phyloP scores from a whole-genome alignment of 192 early-diverging fungal genomes.

The Allomyces macrogynus region DNA sequence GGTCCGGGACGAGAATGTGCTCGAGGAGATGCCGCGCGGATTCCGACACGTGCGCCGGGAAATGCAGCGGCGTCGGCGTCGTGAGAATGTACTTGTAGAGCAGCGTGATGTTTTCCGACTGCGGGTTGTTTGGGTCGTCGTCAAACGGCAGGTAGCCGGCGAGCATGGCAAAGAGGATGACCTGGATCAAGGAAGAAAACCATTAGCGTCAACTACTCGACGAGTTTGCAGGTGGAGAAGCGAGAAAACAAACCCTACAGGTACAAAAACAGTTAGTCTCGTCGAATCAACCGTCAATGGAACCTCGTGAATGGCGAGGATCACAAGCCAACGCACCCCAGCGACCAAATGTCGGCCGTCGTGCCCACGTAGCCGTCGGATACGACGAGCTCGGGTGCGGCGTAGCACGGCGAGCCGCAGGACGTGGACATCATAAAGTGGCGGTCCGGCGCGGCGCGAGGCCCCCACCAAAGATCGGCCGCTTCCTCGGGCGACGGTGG shows the following conservation, averaged over 20 bases:
- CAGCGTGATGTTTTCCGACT: slow-evolving; percentile 33
- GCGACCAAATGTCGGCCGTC: slow-evolving; percentile 94
- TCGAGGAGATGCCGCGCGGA: slow-evolving; percentile 23
- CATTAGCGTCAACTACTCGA: no score
- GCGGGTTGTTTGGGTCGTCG: slow-evolving; percentile 38
- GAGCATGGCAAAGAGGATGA: no score
- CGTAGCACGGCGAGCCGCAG: slow-evolving; percentile 97
- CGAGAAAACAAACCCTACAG: no score
- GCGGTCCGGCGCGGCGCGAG: neutral
- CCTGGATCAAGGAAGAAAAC: no score
- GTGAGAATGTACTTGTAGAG: slow-evolving; percentile 39
- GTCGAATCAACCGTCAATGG: no score
- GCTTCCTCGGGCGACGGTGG: no score
- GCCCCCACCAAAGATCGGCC: no score
- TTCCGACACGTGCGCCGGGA: slow-evolving; percentile 22
- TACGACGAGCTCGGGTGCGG: slow-evolving; percentile 93
- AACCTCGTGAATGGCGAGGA: no score
- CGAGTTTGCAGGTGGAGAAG: no score
- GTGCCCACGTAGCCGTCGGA: slow-evolving; percentile 94
- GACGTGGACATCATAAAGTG: slow-evolving; percentile 61
- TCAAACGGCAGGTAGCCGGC: slow-evolving; percentile 18
- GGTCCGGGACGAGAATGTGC: slow-evolving; percentile 32
- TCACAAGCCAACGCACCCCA: slow-evolving; percentile 23
- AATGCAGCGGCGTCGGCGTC: slow-evolving; percentile 21
- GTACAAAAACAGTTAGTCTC: no score